A percentile compares a stretch with the other conserved stretches of the same genome.
phyloP scores from a whole-genome alignment of 768 basidiomycete species.

The Daedaleopsis sinensis region DNA sequence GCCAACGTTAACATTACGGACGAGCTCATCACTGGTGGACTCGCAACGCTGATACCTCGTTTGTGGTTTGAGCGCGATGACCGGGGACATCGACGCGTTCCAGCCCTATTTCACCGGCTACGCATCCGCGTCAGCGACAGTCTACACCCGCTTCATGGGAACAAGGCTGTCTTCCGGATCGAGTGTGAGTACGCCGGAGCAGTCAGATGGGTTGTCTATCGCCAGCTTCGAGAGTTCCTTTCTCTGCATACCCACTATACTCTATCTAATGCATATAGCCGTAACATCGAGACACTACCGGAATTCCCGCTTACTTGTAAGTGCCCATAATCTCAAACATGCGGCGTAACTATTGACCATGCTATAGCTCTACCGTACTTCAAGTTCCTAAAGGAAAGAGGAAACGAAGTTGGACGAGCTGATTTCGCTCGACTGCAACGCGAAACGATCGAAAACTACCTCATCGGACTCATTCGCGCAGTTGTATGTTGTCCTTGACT shows the following conservation, averaged over 20 bases:
- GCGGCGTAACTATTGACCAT: not conserved
- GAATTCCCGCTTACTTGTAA: constrained; percentile 88
- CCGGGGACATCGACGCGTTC: constrained; percentile 79
- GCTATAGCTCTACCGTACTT: constrained; percentile 82
- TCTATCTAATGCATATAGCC: constrained; percentile 79
- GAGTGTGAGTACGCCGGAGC: constrained; percentile 96
- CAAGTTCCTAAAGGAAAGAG: constrained; percentile 72
- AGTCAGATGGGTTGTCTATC: constrained; percentile 92
- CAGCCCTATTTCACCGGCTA: constrained; percentile 75
- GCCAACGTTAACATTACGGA: constrained; percentile 75
- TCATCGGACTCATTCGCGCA: constrained; percentile 84
- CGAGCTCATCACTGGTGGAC: constrained; percentile 78
- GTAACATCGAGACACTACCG: constrained; percentile 76
- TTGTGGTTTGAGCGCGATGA: constrained; percentile 91
- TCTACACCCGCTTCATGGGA: constrained; percentile 74
- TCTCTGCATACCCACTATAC: constrained; percentile 89
- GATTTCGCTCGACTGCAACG: constrained; percentile 86
- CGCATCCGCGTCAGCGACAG: constrained; percentile 87
- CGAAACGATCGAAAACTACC: constrained; percentile 83
- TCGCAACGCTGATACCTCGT: constrained; percentile 76
- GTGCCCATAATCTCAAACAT: constrained; percentile 17
- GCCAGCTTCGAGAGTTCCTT: constrained; percentile 90
- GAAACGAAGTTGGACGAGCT: constrained; percentile 55
- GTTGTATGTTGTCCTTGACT: constrained; percentile 54
- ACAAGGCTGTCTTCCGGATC: constrained; percentile 84